Base-by-base conservation (phyloP, 1,139 yeast genomes). In the Candida labiduridarum region DNA sequence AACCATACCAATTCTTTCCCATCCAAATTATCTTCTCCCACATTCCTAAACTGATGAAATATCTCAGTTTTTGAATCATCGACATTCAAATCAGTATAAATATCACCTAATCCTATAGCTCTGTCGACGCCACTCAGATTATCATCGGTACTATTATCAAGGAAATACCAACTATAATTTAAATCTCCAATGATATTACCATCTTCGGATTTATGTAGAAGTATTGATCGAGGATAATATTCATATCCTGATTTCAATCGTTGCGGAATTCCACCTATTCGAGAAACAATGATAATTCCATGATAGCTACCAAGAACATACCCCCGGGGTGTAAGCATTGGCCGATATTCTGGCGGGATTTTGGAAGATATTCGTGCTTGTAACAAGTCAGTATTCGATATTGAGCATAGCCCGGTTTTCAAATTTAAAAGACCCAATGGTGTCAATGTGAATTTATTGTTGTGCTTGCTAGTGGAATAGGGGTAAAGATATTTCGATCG, bases 271-370 rank as follows among this genome's bases (percentile, higher is more conserved):
- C 22, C 16, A 4, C 42, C 36, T 16, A 51, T 46, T 25, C 52
- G 39, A 16, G 48, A 47, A 15, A 51, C 39, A 3, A 51, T 25
- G 27, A 46, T 30, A 14, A 27, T 27, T 12, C 47, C 44, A 38
- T 41, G 10, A 15, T 41, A 29, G 15, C 49, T 48, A 3, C 41
- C 18, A 27, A 51, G 29, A 11, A 51, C 49, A 11, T 33, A 31
- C 4, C 56, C 56, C 19, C 48, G 44, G 0, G 54, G 46, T 2
- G 52, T 51, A 7, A 49, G 22, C 35, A 44, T 46, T 3, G 53
- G 51, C 3, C 34, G 22, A 30, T 41, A 49, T 25, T 19, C 16
- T 8, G 53, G 51, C 1, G 15, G 7, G 1, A 43, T 1, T 11
- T 5, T 33, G 14, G 41, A 38, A 4, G 15, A 22, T 12, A 38